Conservation (phyloP, 2,329 filamentous ascomycete species). For the Claviceps pazoutovae region DNA sequence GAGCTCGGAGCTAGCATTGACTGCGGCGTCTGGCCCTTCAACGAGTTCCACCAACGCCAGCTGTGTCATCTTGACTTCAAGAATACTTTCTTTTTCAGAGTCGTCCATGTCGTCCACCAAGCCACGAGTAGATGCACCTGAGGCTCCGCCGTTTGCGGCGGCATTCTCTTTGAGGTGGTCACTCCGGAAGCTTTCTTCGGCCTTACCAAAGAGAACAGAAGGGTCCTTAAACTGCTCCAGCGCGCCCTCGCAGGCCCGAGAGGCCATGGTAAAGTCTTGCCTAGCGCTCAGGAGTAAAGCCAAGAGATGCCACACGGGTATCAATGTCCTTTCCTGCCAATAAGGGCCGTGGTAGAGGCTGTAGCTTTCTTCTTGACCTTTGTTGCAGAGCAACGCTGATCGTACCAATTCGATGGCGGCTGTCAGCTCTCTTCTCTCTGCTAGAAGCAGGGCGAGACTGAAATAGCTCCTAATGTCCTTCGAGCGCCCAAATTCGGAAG, state of each 20-base stretch:
- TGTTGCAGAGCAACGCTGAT: constrained; percentile 52
- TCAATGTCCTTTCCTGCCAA: constrained; percentile 50
- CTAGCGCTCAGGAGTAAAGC: constrained; percentile 73
- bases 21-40: constrained; percentile 71
- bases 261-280: constrained; percentile 70
- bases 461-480: constrained; percentile 67
- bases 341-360: constrained; percentile 32
- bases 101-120: constrained; percentile 69
- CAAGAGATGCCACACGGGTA: constrained; percentile 85
- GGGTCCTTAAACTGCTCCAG: constrained; percentile 78
- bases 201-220: constrained; percentile 52
- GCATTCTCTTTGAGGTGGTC: constrained; percentile 51
- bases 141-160: constrained; percentile 16
- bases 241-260: constrained; percentile 74
- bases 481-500: constrained; percentile 48
- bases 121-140: constrained; percentile 23
- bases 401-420: constrained; percentile 74
- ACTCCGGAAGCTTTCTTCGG: constrained; percentile 43
- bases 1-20: constrained; percentile 78
- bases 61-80: constrained; percentile 96
- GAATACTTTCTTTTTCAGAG: constrained; percentile 68
- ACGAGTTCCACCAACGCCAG: constrained; percentile 68
- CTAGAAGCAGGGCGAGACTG: constrained; percentile 68
- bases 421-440: constrained; percentile 70
- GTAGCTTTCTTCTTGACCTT: constrained; percentile 30